These are phyloP conservation scores for Clarireedia sp. DNA, from an alignment of 2,329 filamentous ascomycete species.

Conservation along the genomic window DNA sequence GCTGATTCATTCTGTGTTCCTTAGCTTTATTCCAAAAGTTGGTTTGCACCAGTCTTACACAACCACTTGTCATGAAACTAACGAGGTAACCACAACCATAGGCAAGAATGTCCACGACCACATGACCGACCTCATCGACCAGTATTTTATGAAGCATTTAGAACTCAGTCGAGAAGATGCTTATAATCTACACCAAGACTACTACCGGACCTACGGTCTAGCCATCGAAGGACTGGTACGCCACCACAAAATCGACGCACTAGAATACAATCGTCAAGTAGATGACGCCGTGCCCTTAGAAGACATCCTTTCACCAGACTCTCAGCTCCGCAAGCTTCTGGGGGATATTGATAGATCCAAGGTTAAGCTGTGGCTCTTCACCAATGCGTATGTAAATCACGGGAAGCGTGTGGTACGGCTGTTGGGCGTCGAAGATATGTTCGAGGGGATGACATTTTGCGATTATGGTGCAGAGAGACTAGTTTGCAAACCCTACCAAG, in stretches of 20 bases:
- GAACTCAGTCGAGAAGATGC: conserved; percentile 69
- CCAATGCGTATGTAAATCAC: conserved; percentile 91
- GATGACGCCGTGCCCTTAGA: conserved; percentile 91
- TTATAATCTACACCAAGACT: conserved; percentile 76
- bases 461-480: conserved; percentile 71
- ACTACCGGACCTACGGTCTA: conserved; percentile 94
- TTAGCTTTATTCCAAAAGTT: conserved; percentile 77
- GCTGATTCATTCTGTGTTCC: neutral
- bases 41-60: neutral
- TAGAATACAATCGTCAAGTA: conserved; percentile 90
- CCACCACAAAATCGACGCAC: conserved; percentile 88
- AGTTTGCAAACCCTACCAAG: conserved; percentile 76
- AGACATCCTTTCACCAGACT: conserved; percentile 70
- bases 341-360: conserved; percentile 75
- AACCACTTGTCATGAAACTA: neutral
- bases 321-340: conserved; percentile 65
- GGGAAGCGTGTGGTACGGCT: conserved; percentile 74
- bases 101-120: conserved; percentile 75
- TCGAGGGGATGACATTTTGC: conserved; percentile 92
- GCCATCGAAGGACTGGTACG: conserved; percentile 91
- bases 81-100: conserved; percentile 32
- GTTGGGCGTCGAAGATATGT: conserved; percentile 76
- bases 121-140: conserved; percentile 75
- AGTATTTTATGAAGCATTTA: conserved; percentile 54
- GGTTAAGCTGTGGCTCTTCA: conserved; percentile 88